phyloP scores from a whole-genome alignment of 1,284 basidiomycete genomes.

The Sanghuangporus sanghuang region DNA sequence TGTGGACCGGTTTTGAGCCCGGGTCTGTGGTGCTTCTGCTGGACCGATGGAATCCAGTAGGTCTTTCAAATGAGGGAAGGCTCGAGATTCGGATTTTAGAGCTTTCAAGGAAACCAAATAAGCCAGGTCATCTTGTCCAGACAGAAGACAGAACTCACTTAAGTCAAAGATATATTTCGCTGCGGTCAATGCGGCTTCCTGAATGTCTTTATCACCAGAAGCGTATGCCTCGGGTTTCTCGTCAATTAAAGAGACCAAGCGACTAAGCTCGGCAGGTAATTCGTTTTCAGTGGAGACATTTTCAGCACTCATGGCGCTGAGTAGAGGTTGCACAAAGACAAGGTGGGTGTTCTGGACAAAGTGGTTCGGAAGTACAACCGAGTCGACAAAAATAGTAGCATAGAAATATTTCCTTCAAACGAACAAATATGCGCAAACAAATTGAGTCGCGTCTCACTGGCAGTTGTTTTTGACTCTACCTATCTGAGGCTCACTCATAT shows the following conservation, averaged over 20 bases:
- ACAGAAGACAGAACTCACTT: conserved; percentile 38
- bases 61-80: conserved; percentile 60
- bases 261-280: conserved; percentile 37
- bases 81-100: conserved; percentile 56
- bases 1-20: conserved; percentile 49
- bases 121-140: neutral
- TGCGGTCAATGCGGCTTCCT: conserved; percentile 57
- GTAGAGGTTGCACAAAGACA: neutral
- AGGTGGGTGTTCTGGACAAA: neutral
- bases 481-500: too few relatives aligned
- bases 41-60: conserved; percentile 66
- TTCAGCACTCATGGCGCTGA: neutral
- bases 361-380: neutral
- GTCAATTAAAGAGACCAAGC: conserved; percentile 50
- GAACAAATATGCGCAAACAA: neutral
- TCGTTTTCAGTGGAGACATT: conserved; percentile 17
- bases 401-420: neutral
- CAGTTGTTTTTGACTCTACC: too few relatives aligned
- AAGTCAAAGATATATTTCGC: conserved; percentile 79
- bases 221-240: conserved; percentile 50
- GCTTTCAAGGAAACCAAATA: conserved; percentile 34
- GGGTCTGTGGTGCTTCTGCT: conserved; percentile 60
- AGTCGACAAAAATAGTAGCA: neutral
- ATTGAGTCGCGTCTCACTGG: neutral
- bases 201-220: conserved; percentile 51